phyloP scores from a whole-genome alignment of 2,329 filamentous ascomycete species.

The Fusarium cicatricum region DNA sequence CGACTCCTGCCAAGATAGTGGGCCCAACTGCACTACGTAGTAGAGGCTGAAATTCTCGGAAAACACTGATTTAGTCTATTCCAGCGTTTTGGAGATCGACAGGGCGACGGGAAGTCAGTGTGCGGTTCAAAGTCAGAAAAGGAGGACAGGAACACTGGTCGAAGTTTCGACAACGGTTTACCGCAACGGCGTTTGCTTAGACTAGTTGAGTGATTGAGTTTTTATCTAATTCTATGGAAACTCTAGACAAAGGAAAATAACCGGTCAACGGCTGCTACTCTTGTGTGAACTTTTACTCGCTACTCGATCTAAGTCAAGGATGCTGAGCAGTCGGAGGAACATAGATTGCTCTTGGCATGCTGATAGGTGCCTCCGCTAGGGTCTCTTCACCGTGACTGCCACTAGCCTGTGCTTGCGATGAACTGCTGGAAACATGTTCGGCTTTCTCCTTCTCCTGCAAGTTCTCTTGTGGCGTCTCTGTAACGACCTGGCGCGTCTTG shows the following conservation, averaged over 20 bases:
- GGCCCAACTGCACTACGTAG: background rate
- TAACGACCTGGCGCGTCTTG: conserved; percentile 37
- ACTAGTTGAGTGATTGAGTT: background rate
- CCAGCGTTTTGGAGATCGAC: background rate
- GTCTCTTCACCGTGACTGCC: background rate
- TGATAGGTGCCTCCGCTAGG: background rate
- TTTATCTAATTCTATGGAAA: background rate
- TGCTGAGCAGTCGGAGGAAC: conserved; percentile 5
- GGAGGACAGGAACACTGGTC: background rate
- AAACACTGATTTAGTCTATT: background rate
- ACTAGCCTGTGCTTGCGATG: background rate
- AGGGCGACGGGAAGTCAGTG: background rate
- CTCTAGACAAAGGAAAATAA: background rate
- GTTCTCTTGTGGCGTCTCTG: conserved; percentile 10
- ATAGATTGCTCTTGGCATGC: conserved; percentile 15
- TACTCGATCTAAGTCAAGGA: background rate
- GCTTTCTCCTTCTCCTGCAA: conserved; percentile 8
- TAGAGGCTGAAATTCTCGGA: no score
- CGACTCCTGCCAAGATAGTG: background rate
- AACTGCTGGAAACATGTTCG: background rate
- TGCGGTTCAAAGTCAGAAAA: background rate
- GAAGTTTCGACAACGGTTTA: background rate
- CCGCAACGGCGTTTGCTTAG: background rate
- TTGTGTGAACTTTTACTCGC: background rate
- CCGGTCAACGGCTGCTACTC: background rate